Evolutionary conservation across 495 filamentous ascomycete genomes (phyloP).

Genomic region (Paragyromitra xinjiangensis): DNA sequence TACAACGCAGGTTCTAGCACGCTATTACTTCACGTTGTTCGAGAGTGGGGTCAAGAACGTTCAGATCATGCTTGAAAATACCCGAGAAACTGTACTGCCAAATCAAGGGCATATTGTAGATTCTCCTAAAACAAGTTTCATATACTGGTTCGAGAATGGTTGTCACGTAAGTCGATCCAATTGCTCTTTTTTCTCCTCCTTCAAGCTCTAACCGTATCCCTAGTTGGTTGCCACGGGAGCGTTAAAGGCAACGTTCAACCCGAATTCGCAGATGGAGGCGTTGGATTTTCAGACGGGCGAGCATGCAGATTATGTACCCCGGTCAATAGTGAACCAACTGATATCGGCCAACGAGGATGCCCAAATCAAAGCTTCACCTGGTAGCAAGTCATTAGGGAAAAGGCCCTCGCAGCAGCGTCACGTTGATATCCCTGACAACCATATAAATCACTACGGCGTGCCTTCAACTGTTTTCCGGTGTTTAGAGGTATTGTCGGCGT

Average conservation of each 20-base stretch:
- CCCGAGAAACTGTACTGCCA: conserved; percentile 62
- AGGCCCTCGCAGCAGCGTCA: conserved; percentile 63
- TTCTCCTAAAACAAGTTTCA: conserved; percentile 63
- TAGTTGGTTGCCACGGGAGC: conserved; percentile 65
- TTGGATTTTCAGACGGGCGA: conserved; percentile 65
- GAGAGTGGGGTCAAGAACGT: conserved; percentile 72
- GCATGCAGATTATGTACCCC: conserved; percentile 67
- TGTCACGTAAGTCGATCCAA: conserved; percentile 62
- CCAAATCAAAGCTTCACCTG: conserved; percentile 67
- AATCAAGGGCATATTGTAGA: conserved; percentile 66
- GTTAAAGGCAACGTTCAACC: conserved; percentile 65
- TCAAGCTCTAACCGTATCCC: conserved; percentile 9
- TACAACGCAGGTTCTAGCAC: conserved; percentile 67
- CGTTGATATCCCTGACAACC: conserved; percentile 63
- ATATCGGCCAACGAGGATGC: conserved; percentile 53
- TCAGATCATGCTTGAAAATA: conserved; percentile 68
- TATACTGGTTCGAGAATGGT: conserved; percentile 69
- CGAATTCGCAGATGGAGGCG: conserved; percentile 65
- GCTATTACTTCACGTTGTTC: conserved; percentile 73
- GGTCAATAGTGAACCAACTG: conserved; percentile 61
- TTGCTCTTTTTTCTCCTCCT: neutral
- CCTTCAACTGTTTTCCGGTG: conserved; percentile 64
- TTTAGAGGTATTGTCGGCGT: conserved; percentile 62
- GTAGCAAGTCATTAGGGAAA: conserved; percentile 65
- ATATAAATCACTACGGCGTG: conserved; percentile 61